Evolutionary conservation across 2,329 filamentous ascomycete species (phyloP).

Genomic region (Alternaria metachromatica): DNA sequence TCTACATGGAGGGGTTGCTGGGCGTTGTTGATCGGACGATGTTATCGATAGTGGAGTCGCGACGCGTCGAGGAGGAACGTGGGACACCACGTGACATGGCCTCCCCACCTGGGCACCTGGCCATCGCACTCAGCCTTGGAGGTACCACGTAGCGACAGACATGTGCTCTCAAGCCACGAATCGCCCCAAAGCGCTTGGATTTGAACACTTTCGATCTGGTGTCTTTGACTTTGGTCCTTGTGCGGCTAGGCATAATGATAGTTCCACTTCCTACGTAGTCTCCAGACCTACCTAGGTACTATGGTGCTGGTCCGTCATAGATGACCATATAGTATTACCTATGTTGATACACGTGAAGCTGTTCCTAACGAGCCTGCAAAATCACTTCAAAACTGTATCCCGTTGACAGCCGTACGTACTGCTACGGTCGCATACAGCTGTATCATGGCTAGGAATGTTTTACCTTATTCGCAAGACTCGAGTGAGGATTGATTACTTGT

Average conservation of each 20-base stretch:
- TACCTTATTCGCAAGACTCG: background rate
- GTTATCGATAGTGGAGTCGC: constrained; percentile 30
- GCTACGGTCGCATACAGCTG: background rate
- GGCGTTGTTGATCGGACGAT: constrained; percentile 21
- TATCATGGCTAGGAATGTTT: background rate
- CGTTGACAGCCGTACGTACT: background rate
- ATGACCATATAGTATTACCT: background rate
- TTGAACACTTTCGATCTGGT: background rate
- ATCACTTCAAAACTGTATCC: background rate
- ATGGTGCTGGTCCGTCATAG: background rate
- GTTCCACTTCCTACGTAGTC: background rate
- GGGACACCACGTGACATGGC: constrained; percentile 19
- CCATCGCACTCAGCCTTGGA: background rate
- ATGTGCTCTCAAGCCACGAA: background rate
- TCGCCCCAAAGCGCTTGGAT: background rate
- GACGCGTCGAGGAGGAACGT: constrained; percentile 13
- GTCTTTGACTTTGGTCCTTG: background rate
- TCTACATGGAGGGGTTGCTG: constrained; percentile 35
- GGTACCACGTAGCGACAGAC: background rate
- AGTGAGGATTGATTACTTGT: background rate
- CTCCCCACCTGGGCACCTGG: background rate
- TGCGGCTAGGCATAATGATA: background rate
- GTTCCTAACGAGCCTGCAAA: background rate
- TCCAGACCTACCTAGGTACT: background rate
- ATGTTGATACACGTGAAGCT: background rate